Conservation (phyloP, 1,284 basidiomycete species). For the Microbotryum saponariae region DNA sequence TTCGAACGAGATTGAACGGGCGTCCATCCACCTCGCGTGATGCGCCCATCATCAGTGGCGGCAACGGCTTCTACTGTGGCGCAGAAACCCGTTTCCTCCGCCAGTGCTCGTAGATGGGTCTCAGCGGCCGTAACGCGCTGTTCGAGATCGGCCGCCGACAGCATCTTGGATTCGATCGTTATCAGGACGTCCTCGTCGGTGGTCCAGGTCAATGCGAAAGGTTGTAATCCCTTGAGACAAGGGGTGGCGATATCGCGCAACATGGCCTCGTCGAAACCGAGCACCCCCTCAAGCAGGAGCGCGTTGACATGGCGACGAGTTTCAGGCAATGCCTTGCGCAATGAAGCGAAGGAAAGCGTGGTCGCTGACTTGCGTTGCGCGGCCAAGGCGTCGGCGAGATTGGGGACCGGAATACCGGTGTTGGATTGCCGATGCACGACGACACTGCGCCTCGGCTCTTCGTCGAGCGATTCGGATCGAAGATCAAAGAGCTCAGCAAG, state of each 20-base stretch:
- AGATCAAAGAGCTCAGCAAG: slow-evolving; percentile 33
- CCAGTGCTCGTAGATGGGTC: slow-evolving; percentile 7
- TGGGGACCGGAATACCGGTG: slow-evolving; percentile 26
- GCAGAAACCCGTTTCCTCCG: slow-evolving; percentile 29
- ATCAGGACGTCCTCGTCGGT: slow-evolving; percentile 28
- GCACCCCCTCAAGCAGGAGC: slow-evolving; percentile 33
- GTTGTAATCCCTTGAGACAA: slow-evolving; percentile 17
- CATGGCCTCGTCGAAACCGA: slow-evolving; percentile 33
- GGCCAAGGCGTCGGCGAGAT: slow-evolving; percentile 32
- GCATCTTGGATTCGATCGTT: slow-evolving; percentile 11
- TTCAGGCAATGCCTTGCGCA: slow-evolving; percentile 13
- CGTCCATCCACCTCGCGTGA: slow-evolving; percentile 25
- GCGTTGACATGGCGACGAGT: slow-evolving; percentile 24
- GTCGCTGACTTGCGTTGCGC: slow-evolving; percentile 18
- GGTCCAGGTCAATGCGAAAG: slow-evolving; percentile 19
- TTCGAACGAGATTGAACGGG: slow-evolving; percentile 11
- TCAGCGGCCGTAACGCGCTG: slow-evolving; percentile 11
- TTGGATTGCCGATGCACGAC: slow-evolving; percentile 31
- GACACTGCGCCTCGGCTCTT: slow-evolving; percentile 34
- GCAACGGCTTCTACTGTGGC: slow-evolving; percentile 18
- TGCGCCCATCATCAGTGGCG: slow-evolving; percentile 21
- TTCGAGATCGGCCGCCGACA: slow-evolving; percentile 12
- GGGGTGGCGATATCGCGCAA: slow-evolving; percentile 28
- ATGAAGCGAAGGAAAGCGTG: slow-evolving; percentile 13
- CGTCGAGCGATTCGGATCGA: slow-evolving; percentile 33